A percentile compares a stretch with the other conserved stretches of the same genome.
Evolutionary conservation across 176 grass and related monocot species (phyloP).

Genomic region (Oryza nivara): DNA sequence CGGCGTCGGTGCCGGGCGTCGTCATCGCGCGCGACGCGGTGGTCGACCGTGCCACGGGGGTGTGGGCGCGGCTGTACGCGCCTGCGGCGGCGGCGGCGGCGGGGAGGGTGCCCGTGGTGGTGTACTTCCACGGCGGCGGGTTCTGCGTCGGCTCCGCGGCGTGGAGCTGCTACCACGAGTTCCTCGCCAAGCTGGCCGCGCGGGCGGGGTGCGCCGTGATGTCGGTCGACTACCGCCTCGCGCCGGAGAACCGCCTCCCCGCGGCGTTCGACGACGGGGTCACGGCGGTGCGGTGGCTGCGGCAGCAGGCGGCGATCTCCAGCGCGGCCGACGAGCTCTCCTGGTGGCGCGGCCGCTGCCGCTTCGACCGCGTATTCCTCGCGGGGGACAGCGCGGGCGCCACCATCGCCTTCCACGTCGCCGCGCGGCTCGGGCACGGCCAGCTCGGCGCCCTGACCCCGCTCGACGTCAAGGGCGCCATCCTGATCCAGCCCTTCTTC

Average conservation of each 20-base stretch:
- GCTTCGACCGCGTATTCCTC: conserved; percentile 82
- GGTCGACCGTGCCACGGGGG: conserved; percentile 54
- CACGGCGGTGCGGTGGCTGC: conserved; percentile 61
- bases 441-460: conserved; percentile 21
- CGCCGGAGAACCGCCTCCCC: conserved; percentile 79
- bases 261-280: conserved; percentile 75
- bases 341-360: conserved; percentile 60
- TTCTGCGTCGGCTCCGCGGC: conserved; percentile 87
- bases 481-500: conserved; percentile 91
- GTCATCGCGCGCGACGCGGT: conserved; percentile 54
- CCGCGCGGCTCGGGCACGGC: conserved; percentile 39
- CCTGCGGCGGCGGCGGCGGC: conserved; percentile 14
- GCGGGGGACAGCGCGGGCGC: conserved; percentile 91
- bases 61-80: conserved; percentile 77
- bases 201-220: conserved; percentile 59
- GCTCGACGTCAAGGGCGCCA: conserved; percentile 40
- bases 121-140: conserved; percentile 98
- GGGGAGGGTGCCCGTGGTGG: conserved; percentile 52
- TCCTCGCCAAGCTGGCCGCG: conserved; percentile 56
- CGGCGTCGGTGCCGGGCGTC: conserved; percentile 27
- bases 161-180: conserved; percentile 98
- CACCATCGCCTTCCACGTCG: conserved; percentile 76
- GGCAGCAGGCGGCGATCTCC: conserved; percentile 52
- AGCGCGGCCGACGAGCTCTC: conserved; percentile 37
- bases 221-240: conserved; percentile 85